These are phyloP conservation scores for Exophiala bonariae DNA, from an alignment of 2,329 filamentous ascomycete genomes.

Conservation along the genomic window DNA sequence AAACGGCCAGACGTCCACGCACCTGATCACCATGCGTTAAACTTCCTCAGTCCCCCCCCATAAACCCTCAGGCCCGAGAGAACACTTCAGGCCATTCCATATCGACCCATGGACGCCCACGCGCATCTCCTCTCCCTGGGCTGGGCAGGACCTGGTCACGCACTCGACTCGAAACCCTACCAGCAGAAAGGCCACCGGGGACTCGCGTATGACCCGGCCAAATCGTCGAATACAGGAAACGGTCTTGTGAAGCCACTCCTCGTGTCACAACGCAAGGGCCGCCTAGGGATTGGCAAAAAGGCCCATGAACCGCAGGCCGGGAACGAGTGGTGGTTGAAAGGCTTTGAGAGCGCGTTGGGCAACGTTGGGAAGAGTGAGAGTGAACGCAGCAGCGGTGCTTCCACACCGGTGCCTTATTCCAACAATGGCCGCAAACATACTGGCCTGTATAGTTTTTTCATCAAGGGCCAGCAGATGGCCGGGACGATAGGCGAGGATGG, in stretches of 20 bases:
- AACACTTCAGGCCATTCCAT: too few species aligned
- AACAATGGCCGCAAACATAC: conserved; percentile 42
- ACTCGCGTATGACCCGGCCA: conserved; percentile 33
- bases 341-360: conserved; percentile 82
- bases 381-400: conserved; percentile 58
- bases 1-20: too few species aligned
- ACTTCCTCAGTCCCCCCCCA: too few species aligned
- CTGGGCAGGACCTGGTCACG: conserved; percentile 86
- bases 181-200: conserved; percentile 43
- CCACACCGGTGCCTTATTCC: conserved; percentile 47
- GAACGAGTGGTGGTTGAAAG: conserved; percentile 97
- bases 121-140: conserved; percentile 82
- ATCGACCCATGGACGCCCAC: conserved; percentile 72
- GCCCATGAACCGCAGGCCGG: conserved; percentile 61
- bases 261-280: conserved; percentile 75
- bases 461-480: conserved; percentile 73
- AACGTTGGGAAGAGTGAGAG: conserved; percentile 56
- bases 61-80: too few species aligned
- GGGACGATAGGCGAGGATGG: conserved; percentile 60
- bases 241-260: conserved; percentile 83
- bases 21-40: too few species aligned
- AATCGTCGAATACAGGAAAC: conserved; percentile 45
- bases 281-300: conserved; percentile 76
- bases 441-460: conserved; percentile 81
- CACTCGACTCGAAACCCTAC: conserved; percentile 64